Percentiles rank a stretch among this genome's conserved stretches.
Evolutionary conservation across 2,329 filamentous ascomycete genomes (phyloP).

Genomic region (Coleophoma cylindrospora): DNA sequence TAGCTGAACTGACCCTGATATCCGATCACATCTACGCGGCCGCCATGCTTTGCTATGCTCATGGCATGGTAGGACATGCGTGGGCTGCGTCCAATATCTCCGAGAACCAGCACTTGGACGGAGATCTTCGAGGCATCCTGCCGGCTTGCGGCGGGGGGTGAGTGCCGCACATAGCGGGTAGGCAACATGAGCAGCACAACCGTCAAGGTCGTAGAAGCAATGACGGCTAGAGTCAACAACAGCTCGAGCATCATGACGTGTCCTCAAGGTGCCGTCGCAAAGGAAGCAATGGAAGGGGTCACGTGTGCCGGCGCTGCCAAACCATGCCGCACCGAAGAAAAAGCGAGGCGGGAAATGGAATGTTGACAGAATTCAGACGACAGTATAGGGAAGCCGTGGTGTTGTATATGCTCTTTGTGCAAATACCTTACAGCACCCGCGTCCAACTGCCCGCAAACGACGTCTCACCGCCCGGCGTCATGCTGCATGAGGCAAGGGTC

Average conservation of each 20-base stretch:
- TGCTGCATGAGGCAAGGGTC: too few relatives aligned
- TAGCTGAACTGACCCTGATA: slow-evolving; percentile 60
- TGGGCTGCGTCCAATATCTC: slow-evolving; percentile 91
- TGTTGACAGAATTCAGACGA: too few relatives aligned
- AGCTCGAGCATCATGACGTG: slow-evolving; percentile 22
- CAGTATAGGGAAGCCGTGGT: too few relatives aligned
- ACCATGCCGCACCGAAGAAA: too few relatives aligned
- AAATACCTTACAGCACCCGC: too few relatives aligned
- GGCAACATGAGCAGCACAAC: slow-evolving; percentile 28
- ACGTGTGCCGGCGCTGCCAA: too few relatives aligned
- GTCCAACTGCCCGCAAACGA: too few relatives aligned
- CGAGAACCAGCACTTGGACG: slow-evolving; percentile 84
- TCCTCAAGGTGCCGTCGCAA: slow-evolving; percentile 2
- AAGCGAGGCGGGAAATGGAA: too few relatives aligned
- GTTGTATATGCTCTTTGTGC: too few relatives aligned
- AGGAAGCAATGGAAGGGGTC: too few relatives aligned
- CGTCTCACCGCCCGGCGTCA: too few relatives aligned
- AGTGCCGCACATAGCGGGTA: slow-evolving; percentile 31
- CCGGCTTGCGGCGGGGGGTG: slow-evolving; percentile 21
- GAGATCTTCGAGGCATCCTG: slow-evolving; percentile 33
- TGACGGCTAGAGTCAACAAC: slow-evolving; percentile 21
- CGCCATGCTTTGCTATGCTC: slow-evolving; percentile 80
- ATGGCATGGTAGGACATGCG: slow-evolving; percentile 98
- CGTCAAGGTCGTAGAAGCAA: slow-evolving; percentile 26
- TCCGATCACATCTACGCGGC: slow-evolving; percentile 78